phyloP scores from a whole-genome alignment of 805 yeast genomes.

The Pichia rugopelliculosa region DNA sequence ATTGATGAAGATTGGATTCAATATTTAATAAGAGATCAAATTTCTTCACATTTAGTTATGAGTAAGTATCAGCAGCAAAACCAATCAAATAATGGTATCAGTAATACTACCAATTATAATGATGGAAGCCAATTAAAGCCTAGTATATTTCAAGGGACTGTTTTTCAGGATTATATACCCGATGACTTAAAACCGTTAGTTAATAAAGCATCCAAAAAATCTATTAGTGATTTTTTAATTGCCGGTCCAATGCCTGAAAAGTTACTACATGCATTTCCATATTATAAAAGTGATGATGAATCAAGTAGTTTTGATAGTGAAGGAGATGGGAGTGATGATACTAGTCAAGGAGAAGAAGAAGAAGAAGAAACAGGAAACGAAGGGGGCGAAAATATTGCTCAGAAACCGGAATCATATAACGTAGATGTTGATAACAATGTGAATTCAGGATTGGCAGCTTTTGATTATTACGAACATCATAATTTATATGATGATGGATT shows the following conservation, averaged over 20 bases:
- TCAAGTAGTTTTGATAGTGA: constrained; percentile 1
- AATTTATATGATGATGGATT: constrained; percentile 8
- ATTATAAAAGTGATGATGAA: constrained; percentile 24
- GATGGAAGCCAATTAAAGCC: constrained; percentile 15
- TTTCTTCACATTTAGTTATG: constrained; percentile 8
- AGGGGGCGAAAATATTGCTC: neutral
- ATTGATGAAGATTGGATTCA: constrained; percentile 30
- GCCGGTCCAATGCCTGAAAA: constrained; percentile 31
- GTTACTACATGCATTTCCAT: constrained; percentile 26
- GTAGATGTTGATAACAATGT: neutral
- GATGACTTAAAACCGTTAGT: constrained; percentile 19
- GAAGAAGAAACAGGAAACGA: neutral
- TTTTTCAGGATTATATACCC: constrained; percentile 22
- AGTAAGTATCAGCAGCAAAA: constrained; percentile 1
- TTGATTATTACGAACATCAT: constrained; percentile 23
- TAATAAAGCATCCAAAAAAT: constrained; percentile 12
- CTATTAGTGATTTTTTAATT: constrained; percentile 25
- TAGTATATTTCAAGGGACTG: constrained; percentile 20
- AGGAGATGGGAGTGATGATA: constrained; percentile 5
- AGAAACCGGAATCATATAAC: neutral
- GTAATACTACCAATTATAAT: neutral
- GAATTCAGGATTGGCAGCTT: constrained; percentile 7
- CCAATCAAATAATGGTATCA: neutral
- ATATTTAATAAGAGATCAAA: constrained; percentile 23
- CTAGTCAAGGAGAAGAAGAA: neutral